Evolutionary conservation across 2,329 filamentous ascomycete species (phyloP), one percentile per base, ranked within the genome.

Genomic region (Mollisiaceae sp.): DNA sequence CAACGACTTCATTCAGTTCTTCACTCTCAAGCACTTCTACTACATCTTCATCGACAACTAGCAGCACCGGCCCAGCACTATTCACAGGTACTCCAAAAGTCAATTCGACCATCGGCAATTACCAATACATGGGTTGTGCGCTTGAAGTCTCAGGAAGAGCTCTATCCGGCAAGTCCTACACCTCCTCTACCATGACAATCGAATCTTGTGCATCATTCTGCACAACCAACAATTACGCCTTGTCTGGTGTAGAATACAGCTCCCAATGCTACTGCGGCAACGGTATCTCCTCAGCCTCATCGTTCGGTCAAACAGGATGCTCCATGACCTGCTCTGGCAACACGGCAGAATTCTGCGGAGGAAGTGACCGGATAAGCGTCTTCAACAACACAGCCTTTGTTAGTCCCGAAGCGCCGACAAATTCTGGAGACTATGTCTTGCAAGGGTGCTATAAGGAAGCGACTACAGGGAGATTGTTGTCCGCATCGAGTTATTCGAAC

Each of bases 401-500:
- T 35, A 32, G 64, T n/a, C 68, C 74, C 38, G 52, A 67, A 32
- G 58, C 70, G 35, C 71, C 75, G 50, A 66, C 61, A 2, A 67
- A 62, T 24, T 65, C 57, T 27, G 73, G 71, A 18, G 61, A 59
- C 20, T 76, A 74, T 71, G 55, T 64, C 1, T 74, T 75, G 47
- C 60, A 71, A 41, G 74, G 72, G 2, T 75, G 74, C 89, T 65
- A 64, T 22, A 14, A n/a, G 3, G 62, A 64, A 22, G 71, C 62
- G 70, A 70, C 66, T 8, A 68, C 70, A 35, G 69, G 82, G 38
- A 70, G 74, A 69, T 82, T 89, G 63, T 81, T 81, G 58, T 88
- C 84, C 81, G 80, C 86, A 72, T 77, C 83, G 68, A 76, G 82
- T 68, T 80, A 84, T 72, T 77, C 80, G 2, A 79, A 77, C 43